These are phyloP conservation scores for Zymoseptoria tritici DNA, from an alignment of 2,329 filamentous ascomycete species.

Conservation along the genomic window DNA sequence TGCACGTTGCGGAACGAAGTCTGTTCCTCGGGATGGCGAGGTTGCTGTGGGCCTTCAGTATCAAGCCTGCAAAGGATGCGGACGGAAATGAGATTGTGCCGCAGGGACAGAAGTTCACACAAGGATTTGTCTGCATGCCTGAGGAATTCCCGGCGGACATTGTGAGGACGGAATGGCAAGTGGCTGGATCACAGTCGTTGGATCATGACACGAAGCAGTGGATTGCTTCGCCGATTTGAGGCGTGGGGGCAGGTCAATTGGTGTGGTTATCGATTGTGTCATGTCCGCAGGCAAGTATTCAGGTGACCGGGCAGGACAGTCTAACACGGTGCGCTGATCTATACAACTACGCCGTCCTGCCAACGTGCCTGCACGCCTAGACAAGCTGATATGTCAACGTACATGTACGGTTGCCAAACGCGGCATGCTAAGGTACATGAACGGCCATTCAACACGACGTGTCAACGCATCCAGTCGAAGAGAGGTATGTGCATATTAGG, in stretches of 20 bases:
- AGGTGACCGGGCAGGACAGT: no score
- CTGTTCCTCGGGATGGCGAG: conserved; percentile 33
- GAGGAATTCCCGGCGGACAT: conserved; percentile 32
- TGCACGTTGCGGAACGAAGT: conserved; percentile 24
- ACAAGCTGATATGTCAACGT: no score
- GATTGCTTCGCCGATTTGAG: conserved; percentile 9
- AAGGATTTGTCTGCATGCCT: conserved; percentile 40
- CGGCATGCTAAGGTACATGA: no score
- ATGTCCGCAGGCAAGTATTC: no score
- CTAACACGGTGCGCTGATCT: no score
- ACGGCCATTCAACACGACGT: no score
- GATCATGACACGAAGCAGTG: conserved; percentile 26
- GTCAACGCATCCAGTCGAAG: no score
- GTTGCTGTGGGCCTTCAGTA: conserved; percentile 42
- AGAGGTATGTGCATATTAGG: no score
- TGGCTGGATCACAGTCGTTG: conserved; percentile 17
- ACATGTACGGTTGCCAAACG: no score
- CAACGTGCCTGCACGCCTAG: no score
- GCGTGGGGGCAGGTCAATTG: background rate
- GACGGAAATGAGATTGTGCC: conserved; percentile 32
- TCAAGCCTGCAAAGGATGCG: conserved; percentile 26
- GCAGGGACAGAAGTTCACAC: conserved; percentile 34
- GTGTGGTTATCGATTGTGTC: no score
- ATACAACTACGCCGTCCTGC: no score
- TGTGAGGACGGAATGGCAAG: conserved; percentile 21